phyloP scores from a whole-genome alignment of 495 filamentous ascomycete genomes.

The Parathielavia hyrcaniae region DNA sequence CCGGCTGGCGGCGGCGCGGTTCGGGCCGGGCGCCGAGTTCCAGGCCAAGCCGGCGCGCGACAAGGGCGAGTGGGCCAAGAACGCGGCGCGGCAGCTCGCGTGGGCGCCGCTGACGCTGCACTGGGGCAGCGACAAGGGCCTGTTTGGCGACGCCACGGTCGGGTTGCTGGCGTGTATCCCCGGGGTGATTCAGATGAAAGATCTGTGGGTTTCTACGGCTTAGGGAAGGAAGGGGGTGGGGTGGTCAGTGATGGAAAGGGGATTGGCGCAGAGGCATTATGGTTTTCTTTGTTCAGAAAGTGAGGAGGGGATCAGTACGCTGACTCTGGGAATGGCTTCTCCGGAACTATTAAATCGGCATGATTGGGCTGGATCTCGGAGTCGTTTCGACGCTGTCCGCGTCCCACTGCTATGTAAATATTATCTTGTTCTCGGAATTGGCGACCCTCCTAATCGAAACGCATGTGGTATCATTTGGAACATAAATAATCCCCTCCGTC shows the following conservation, averaged over 20 bases:
- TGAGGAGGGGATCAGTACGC: not conserved
- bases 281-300: not conserved
- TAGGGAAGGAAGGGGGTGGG: conserved; percentile 10
- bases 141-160: conserved; percentile 53
- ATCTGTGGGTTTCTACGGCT: conserved; percentile 52
- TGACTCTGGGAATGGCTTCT: too few species aligned
- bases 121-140: conserved; percentile 70
- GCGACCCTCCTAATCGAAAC: not conserved
- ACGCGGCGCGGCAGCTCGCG: conserved; percentile 45
- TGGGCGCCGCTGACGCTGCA: conserved; percentile 62
- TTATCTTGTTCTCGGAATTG: not conserved
- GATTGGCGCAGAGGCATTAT: not conserved
- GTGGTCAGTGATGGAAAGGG: not conserved
- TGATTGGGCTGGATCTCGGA: too few species aligned
- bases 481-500: not conserved
- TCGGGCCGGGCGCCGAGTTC: conserved; percentile 30
- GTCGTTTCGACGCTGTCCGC: too few species aligned
- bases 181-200: conserved; percentile 60
- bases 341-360: too few species aligned
- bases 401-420: not conserved
- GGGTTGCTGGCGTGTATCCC: conserved; percentile 61
- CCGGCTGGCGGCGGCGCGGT: conserved; percentile 50
- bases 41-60: conserved; percentile 39
- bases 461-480: conserved; percentile 18
- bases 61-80: conserved; percentile 41